Conservation (phyloP, 1,139 yeast genomes). For the Lodderomyces orthopsilosis region DNA sequence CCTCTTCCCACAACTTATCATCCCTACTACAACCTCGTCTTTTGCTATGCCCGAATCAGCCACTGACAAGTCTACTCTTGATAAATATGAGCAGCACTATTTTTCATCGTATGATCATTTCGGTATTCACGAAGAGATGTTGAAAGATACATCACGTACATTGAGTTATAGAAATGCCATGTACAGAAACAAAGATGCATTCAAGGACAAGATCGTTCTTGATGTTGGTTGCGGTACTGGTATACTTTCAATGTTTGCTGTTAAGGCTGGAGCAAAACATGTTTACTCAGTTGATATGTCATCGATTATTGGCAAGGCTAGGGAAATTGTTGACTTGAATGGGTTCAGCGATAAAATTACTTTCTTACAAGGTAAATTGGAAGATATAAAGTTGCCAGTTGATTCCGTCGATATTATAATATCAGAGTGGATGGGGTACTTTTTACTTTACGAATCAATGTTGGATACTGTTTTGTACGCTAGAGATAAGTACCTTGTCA, state of each 20-base stretch:
- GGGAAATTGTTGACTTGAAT: conserved; percentile 76
- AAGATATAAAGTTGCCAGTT: conserved; percentile 83
- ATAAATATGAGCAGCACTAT: conserved; percentile 83
- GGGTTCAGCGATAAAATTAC: conserved; percentile 89
- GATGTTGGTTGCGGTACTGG: conserved; percentile 99
- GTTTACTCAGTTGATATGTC: conserved; percentile 98
- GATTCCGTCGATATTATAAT: conserved; percentile 87
- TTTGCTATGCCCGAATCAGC: conserved; percentile 33
- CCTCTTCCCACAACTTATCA: too few species aligned
- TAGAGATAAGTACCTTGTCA: conserved; percentile 83
- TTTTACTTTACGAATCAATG: conserved; percentile 94
- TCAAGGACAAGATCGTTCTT: conserved; percentile 90
- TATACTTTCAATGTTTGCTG: conserved; percentile 97
- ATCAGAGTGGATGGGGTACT: conserved; percentile 99
- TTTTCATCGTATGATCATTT: conserved; percentile 94
- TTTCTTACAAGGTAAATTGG: conserved; percentile 87
- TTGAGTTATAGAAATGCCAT: conserved; percentile 90
- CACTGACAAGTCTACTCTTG: conserved; percentile 52
- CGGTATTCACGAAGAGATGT: conserved; percentile 98
- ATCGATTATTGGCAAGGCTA: conserved; percentile 91
- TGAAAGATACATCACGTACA: conserved; percentile 92
- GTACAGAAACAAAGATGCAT: conserved; percentile 82
- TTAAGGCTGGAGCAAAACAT: conserved; percentile 94
- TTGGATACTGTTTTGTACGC: conserved; percentile 94
- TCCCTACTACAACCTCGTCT: not conserved